Evolutionary conservation across 2,329 filamentous ascomycete species (phyloP).

Genomic region (Aspergillus glaucus): DNA sequence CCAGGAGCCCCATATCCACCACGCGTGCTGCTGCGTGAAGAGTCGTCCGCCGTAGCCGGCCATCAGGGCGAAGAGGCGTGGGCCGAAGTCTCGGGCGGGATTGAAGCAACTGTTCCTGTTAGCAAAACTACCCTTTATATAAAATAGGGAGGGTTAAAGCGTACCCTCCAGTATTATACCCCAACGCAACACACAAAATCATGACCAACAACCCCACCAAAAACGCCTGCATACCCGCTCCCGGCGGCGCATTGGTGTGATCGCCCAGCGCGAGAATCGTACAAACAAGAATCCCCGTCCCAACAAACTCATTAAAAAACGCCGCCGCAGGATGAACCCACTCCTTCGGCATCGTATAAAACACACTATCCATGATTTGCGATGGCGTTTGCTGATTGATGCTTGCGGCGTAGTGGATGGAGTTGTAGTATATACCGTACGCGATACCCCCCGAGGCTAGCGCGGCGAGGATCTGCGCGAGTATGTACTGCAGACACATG

Average conservation of each 20-base stretch:
- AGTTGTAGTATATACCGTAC: conserved; percentile 31
- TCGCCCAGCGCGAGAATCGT: conserved; percentile 35
- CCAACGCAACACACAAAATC: conserved; percentile 14
- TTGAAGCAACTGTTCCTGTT: conserved; percentile 23
- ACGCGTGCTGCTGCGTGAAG: conserved; percentile 20
- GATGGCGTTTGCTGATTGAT: conserved; percentile 9
- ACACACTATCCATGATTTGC: conserved; percentile 7
- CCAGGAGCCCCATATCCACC: conserved; percentile 35
- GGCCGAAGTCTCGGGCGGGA: conserved; percentile 31
- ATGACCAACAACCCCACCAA: conserved; percentile 12
- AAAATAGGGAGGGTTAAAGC: not conserved
- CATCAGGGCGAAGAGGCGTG: conserved; percentile 25
- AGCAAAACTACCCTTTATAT: no score
- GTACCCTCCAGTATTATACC: conserved; percentile 32
- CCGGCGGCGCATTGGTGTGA: conserved; percentile 40
- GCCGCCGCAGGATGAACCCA: conserved; percentile 23
- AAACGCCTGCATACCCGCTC: conserved; percentile 37
- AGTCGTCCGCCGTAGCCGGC: conserved; percentile 25
- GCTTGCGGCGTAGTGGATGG: conserved; percentile 20
- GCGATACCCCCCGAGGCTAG: conserved; percentile 28
- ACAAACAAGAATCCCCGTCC: conserved; percentile 25
- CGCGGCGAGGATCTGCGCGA: conserved; percentile 30
- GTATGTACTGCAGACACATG: conserved; percentile 21
- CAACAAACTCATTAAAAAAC: conserved; percentile 34
- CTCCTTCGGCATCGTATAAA: conserved; percentile 18